Base-by-base conservation (phyloP, 371 early-diverging fungal genomes). In the Apophysomyces trapeziformis region DNA sequence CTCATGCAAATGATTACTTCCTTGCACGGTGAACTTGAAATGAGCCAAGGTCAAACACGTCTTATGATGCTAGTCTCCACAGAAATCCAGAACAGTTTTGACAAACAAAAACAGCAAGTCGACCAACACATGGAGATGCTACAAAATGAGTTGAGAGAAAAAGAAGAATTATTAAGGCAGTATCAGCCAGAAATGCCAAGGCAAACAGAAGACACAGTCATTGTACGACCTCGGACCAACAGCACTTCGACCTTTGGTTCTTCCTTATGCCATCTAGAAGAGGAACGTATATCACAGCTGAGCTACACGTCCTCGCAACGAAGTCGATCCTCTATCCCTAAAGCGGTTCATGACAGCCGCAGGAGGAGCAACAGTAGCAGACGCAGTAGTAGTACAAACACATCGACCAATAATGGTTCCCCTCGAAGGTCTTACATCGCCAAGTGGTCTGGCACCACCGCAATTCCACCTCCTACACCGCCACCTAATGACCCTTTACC, bases 401-500 rank as follows among this genome's bases (percentile, higher is more conserved):
- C 35, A 9, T 21, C 18, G 5, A 44, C 32, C 18, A 41, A 50
- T 26, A 21, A 26, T 50, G 21, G 45, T 14, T 61, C 46, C 5
- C 36, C 61, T 26, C 43, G 44, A 7, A 41, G 36, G 26, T 61
- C 61, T 1, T 61, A 61, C n/a, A 46, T 26, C 57, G 14, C 59
- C 50, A 68, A 67, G 16, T 72, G 71, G 39, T 47, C 54, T 6
- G 63, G 47, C 32, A 46, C 46, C 16, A 54, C 68, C 21, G 64
- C 54, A 7, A 50, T 75, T 62, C 72, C 70, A 32, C 75, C 72
- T 60, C 71, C 75, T 3, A 72, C 72, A 6, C 75, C 75, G 47
- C 75, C 75, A 46, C 75, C 75, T 13, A 68, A 67, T 37, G 75
- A 75, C 16, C 75, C 75, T 38, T 54, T 75, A 8, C 75, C 75